Base-by-base conservation (phyloP, 371 early-diverging fungal species). In the Mortierella sp. region DNA sequence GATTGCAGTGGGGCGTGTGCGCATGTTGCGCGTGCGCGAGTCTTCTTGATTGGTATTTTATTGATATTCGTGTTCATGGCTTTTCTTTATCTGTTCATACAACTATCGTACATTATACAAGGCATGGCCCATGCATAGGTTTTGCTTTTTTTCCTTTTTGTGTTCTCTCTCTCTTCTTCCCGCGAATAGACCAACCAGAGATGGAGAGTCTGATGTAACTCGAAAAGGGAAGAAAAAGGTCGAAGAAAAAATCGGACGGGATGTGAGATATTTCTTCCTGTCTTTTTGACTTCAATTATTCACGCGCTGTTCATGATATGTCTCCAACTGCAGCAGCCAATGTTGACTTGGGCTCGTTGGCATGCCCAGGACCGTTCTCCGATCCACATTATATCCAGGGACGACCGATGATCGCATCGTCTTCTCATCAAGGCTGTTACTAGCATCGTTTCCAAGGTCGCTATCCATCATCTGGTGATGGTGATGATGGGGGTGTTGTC, bases 251-350 rank as follows among this genome's bases (percentile, higher is more conserved):
- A 58, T 7, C 23, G 42, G 42, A 23, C 48, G 47, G 50, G 21
- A 4, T 27, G 6, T 31, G 14, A 43, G 50, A 32, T 37, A 17
- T 44, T 37, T 28, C 32, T 23, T 4, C 42, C 23, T 32, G 6
- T 11, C 23, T 19, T 31, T 42, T 64, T 52, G 47, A 55, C 50
- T 48, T 17, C 39, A 30, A 11, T 68, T 68, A 37, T 73, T 56
- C 39, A 63, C 56, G 27, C 52, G 69, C 11, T 64, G 53, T 21
- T 64, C 70, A 26, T 76, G 76, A 32, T 44, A 69, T 0, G 70
- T 61, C 50, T 76, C 76, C 19, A 76, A 53, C 50, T 76, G 76
- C 23, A 76, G 21, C 4, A 69, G 55, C 76, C 76, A 76, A 44
- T 69, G 64, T 17, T 64, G 64, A 28, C 76, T 76, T 30, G 76